phyloP scores from a whole-genome alignment of 139 green algal genomes.

The Coccomyxa sp. region DNA sequence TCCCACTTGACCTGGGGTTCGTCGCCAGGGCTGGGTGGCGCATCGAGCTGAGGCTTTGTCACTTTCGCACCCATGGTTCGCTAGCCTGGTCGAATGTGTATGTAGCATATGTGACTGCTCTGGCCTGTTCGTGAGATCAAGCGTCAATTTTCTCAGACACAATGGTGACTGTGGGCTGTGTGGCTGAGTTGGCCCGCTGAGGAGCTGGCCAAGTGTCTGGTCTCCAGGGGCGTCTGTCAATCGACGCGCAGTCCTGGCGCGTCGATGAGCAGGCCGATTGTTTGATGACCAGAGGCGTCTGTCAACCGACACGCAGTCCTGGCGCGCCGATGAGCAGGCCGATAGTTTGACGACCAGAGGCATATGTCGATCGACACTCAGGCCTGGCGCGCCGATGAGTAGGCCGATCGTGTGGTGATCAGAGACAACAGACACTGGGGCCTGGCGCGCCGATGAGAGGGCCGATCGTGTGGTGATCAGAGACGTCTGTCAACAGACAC shows the following conservation, averaged over 20 bases:
- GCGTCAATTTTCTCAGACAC: conserved; percentile 1
- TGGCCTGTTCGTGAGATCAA: neutral
- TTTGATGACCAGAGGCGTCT: neutral
- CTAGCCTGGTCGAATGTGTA: neutral
- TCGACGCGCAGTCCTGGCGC: neutral
- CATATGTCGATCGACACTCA: neutral
- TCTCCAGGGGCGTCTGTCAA: neutral
- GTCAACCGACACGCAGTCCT: neutral
- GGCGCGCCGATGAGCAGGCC: neutral
- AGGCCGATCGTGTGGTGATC: too few relatives aligned
- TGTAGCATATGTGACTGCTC: neutral
- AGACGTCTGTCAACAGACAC: too few relatives aligned
- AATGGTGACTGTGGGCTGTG: neutral
- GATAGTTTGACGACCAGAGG: neutral
- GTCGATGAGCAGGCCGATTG: neutral
- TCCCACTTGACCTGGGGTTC: neutral
- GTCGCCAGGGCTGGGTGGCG: neutral
- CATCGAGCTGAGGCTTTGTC: neutral
- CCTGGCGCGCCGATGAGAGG: too few relatives aligned
- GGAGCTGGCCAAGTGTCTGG: neutral
- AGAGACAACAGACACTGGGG: too few relatives aligned
- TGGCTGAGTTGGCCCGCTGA: neutral
- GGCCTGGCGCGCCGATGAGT: neutral
- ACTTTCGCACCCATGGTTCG: neutral
- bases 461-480: too few relatives aligned